phyloP scores from a whole-genome alignment of 352 stramenopile species.

The Aphanomyces stellatus region DNA sequence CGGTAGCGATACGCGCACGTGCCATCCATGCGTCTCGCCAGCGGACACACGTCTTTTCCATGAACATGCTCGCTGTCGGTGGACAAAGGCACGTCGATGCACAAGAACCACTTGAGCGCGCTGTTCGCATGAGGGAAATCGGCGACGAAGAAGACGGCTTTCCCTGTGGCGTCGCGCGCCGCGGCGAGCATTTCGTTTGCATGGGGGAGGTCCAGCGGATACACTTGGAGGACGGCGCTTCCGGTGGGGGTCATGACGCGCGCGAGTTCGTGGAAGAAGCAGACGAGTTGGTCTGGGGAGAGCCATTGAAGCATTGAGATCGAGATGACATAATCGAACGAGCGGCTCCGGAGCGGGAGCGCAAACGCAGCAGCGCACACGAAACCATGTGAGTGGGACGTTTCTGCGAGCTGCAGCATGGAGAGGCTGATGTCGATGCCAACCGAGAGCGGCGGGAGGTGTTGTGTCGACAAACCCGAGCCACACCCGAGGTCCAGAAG shows the following conservation, averaged over 20 bases:
- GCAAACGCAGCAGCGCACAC: constrained; percentile 39
- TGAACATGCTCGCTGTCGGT: not conserved
- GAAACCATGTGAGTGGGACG: not conserved
- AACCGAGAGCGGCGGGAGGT: constrained; percentile 25
- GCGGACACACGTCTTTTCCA: not conserved
- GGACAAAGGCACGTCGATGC: constrained; percentile 13
- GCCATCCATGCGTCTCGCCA: constrained; percentile 1
- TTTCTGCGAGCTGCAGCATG: constrained; percentile 46
- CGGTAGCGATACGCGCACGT: constrained; percentile 10
- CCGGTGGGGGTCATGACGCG: constrained; percentile 12
- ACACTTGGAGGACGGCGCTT: constrained; percentile 60
- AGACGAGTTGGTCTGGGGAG: constrained; percentile 38
- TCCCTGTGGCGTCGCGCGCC: constrained; percentile 37
- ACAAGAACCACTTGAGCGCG: constrained; percentile 74
- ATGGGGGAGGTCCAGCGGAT: constrained; percentile 40
- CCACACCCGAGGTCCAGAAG: constrained; percentile 63
- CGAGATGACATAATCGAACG: constrained; percentile 46
- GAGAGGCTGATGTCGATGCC: constrained; percentile 69
- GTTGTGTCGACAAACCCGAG: constrained; percentile 33
- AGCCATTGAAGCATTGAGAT: constrained; percentile 84
- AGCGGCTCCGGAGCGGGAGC: constrained; percentile 31
- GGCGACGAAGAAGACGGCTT: constrained; percentile 47
- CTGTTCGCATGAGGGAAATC: constrained; percentile 56
- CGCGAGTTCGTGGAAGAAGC: constrained; percentile 50
- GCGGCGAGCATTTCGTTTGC: constrained; percentile 51